Base-by-base conservation (phyloP, 106 monocot genomes). In the Xerophyta viscosa region DNA sequence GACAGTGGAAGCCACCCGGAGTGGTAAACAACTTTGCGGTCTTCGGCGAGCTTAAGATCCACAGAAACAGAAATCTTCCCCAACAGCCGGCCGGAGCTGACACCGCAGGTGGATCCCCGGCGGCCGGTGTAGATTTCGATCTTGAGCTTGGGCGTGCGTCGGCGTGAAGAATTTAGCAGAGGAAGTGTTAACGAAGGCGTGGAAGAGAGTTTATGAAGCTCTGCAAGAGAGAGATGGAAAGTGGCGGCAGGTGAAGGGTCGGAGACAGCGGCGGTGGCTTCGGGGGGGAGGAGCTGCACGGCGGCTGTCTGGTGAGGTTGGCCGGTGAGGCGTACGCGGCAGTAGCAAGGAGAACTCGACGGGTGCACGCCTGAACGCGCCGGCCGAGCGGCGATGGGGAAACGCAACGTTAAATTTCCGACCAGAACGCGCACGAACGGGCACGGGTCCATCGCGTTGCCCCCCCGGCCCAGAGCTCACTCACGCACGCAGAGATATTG, bases 361-460 rank as follows among this genome's bases (percentile, higher is more conserved):
- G 94, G 94, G 51, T 94, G 94, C 5, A 94, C 83, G 46, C 84
- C 94, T 26, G 83, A 56, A 18, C 84, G 63, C 11, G 80, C 78
- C 10, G 94, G 77, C 12, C 74, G 68, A 4, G 94, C 49, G 3
- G 81, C 75, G 7, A 81, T 71, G 23, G 94, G 94, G 6, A 94
- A 62, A 52, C 77, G 84, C 18, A 94, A 67, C 4, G 94, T 71
- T 1, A 94, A 73, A 60, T 84, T 94, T 24, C 88, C 94, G 24
- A 94, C 81, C 8, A 88, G 64, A 33, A 94, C 73, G 58, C 88
- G 77, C 3, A 81, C 84, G 75, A 81, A 94, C 18, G 74, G 84
- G 42, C 94, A 94, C 50, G 94, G 94, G 54, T 94, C 88, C 94
- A 92, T 92, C n/a, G n/a, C n/a, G n/a, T n/a, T 36, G 37, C 19